Conservation (phyloP, 805 yeast species). For the Gaillardinia entomophila region DNA sequence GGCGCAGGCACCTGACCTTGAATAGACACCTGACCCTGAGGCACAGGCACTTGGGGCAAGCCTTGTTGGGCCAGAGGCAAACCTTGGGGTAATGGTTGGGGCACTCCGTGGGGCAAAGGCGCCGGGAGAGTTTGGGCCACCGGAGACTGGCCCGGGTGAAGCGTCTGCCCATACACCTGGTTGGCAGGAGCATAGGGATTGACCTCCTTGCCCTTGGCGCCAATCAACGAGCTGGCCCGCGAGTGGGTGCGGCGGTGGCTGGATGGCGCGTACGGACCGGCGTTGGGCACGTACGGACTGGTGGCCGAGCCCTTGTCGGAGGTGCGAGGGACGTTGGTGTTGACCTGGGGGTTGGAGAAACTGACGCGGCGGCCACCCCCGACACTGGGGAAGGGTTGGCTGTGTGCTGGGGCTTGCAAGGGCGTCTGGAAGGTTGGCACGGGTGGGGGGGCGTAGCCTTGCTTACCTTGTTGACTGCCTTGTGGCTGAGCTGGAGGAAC, state of each 20-base stretch:
- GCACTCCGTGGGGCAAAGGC: too few relatives aligned
- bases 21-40: too few relatives aligned
- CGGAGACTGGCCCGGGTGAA: neutral
- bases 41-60: neutral
- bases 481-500: neutral
- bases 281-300: constrained; percentile 39
- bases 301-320: constrained; percentile 15
- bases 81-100: too few relatives aligned
- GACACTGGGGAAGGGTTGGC: constrained; percentile 4
- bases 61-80: neutral
- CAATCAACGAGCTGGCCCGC: constrained; percentile 34
- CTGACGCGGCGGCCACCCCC: neutral
- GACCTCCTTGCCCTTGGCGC: constrained; percentile 32
- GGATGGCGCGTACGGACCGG: constrained; percentile 41
- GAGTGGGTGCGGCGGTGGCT: constrained; percentile 30
- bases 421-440: constrained; percentile 1
- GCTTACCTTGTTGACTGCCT: neutral
- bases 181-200: constrained; percentile 37
- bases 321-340: constrained; percentile 18
- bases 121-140: too few relatives aligned
- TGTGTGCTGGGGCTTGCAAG: neutral
- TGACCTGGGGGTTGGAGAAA: constrained; percentile 11
- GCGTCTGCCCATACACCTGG: neutral
- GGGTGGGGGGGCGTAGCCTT: neutral
- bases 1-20: too few relatives aligned